A percentile compares a stretch with the other conserved stretches of the same genome.
phyloP scores from a whole-genome alignment of 2,329 filamentous ascomycete species.

The Xylaria sp. region DNA sequence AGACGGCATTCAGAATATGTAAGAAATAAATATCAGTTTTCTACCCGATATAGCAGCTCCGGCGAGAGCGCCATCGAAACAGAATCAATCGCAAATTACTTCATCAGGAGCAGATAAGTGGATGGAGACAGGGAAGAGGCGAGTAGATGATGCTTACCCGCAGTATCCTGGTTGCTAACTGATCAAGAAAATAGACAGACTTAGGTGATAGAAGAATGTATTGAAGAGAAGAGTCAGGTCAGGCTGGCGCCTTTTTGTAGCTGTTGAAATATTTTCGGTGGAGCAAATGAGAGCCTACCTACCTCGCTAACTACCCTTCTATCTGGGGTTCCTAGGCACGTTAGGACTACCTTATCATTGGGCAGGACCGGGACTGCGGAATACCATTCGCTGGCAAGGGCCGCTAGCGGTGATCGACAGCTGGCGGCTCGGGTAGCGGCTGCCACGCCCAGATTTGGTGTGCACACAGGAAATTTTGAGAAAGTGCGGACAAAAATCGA shows the following conservation, averaged over 20 bases:
- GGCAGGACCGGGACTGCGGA: not conserved
- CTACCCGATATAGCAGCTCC: slow-evolving; percentile 82
- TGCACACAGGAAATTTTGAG: slow-evolving; percentile 43
- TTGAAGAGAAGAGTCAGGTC: not conserved
- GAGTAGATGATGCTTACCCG: not conserved
- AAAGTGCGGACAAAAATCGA: slow-evolving; percentile 43
- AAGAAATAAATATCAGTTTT: slow-evolving; percentile 94
- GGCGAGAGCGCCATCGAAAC: slow-evolving; percentile 87
- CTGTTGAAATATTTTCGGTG: slow-evolving; percentile 19
- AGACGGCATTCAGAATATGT: slow-evolving; percentile 88
- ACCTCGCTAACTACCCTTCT: too few species aligned
- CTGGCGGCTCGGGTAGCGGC: slow-evolving; percentile 36
- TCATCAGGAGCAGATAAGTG: slow-evolving; percentile 71
- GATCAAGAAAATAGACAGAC: too few species aligned
- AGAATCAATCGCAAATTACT: slow-evolving; percentile 99
- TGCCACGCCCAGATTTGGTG: slow-evolving; percentile 35
- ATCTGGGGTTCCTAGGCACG: not conserved
- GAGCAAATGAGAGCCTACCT: slow-evolving; percentile 14
- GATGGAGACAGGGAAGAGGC: slow-evolving; percentile 8
- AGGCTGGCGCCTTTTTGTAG: slow-evolving; percentile 26
- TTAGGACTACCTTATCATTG: slow-evolving; percentile 2
- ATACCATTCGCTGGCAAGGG: slow-evolving; percentile 10
- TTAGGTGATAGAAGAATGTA: not conserved
- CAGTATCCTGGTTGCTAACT: too few species aligned
- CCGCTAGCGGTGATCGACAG: not conserved